Percentiles rank a stretch among this genome's conserved stretches.
Conservation (phyloP, 2,329 filamentous ascomycete genomes). For the Parafenestella ontariensis region DNA sequence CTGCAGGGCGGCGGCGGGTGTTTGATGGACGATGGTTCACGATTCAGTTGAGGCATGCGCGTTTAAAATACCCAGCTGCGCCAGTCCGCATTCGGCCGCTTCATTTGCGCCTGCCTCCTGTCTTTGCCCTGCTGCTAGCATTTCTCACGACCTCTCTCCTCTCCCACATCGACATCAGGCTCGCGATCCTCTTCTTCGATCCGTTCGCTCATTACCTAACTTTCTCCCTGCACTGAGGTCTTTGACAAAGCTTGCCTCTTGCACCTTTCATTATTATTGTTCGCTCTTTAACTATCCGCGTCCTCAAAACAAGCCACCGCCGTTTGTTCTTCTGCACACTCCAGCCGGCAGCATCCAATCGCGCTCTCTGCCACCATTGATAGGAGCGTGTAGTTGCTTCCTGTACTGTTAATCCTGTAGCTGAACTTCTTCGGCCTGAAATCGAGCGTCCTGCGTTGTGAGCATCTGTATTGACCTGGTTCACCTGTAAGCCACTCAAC, state of each 20-base stretch:
- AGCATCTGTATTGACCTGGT: conserved; percentile 20
- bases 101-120: conserved; percentile 49
- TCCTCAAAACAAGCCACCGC: conserved; percentile 40
- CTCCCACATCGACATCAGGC: conserved; percentile 35
- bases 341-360: conserved; percentile 32
- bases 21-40: conserved; percentile 21
- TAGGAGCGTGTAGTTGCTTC: conserved; percentile 23
- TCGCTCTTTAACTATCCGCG: conserved; percentile 47
- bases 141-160: conserved; percentile 41
- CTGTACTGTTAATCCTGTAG: conserved; percentile 19
- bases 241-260: conserved; percentile 41
- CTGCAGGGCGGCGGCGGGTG: conserved; percentile 24
- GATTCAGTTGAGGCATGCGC: conserved; percentile 33
- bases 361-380: conserved; percentile 29
- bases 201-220: conserved; percentile 46
- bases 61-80: conserved; percentile 38
- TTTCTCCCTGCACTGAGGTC: conserved; percentile 42
- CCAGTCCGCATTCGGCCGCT: conserved; percentile 32
- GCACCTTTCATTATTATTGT: conserved; percentile 50
- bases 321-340: conserved; percentile 30
- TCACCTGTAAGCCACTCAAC: conserved; percentile 26
- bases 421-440: conserved; percentile 13
- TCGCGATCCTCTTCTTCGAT: conserved; percentile 41
- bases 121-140: conserved; percentile 36
- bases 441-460: conserved; percentile 17